These are phyloP conservation scores for Magnaporthiopsis rhizophila DNA, from an alignment of 2,329 filamentous ascomycete genomes.

Conservation along the genomic window DNA sequence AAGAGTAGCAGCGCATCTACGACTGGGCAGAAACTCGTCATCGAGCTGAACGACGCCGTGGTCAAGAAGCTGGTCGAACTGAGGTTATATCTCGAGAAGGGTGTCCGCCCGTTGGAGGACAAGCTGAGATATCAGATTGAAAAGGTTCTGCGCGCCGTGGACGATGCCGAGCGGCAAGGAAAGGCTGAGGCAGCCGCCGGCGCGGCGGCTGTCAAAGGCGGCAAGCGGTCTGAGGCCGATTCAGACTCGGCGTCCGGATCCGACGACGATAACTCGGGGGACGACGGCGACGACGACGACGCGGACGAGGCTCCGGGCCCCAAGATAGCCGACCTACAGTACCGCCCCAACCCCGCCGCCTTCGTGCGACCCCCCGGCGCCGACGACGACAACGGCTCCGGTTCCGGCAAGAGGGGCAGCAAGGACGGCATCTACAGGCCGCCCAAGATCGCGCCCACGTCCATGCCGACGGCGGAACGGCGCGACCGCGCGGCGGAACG, in stretches of 20 bases:
- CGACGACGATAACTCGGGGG: constrained; percentile 26
- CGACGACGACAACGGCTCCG: constrained; percentile 13
- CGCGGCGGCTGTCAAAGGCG: constrained; percentile 26
- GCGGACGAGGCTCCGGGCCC: constrained; percentile 17
- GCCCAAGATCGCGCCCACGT: constrained; percentile 77
- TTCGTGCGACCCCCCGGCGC: constrained; percentile 27
- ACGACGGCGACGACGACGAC: constrained; percentile 25
- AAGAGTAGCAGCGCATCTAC: constrained; percentile 18
- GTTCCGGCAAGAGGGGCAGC: constrained; percentile 7
- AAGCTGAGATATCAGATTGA: constrained; percentile 94
- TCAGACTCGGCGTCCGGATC: constrained; percentile 17
- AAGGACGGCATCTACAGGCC: constrained; percentile 74
- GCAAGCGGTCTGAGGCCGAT: constrained; percentile 15
- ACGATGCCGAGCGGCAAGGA: constrained; percentile 54
- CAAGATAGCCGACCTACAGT: constrained; percentile 22
- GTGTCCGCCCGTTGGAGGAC: constrained; percentile 80
- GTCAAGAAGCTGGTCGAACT: constrained; percentile 85
- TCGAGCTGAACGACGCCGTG: constrained; percentile 54
- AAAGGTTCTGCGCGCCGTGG: constrained; percentile 81
- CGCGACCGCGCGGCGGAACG: constrained; percentile 53
- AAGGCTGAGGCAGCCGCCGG: constrained; percentile 27
- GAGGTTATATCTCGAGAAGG: constrained; percentile 87
- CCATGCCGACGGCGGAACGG: constrained; percentile 65
- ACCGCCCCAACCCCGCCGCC: constrained; percentile 27
- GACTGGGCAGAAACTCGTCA: constrained; percentile 22